These are phyloP conservation scores for Myriosclerotinia duriaeana DNA, from an alignment of 2,329 filamentous ascomycete species.

Conservation along the genomic window DNA sequence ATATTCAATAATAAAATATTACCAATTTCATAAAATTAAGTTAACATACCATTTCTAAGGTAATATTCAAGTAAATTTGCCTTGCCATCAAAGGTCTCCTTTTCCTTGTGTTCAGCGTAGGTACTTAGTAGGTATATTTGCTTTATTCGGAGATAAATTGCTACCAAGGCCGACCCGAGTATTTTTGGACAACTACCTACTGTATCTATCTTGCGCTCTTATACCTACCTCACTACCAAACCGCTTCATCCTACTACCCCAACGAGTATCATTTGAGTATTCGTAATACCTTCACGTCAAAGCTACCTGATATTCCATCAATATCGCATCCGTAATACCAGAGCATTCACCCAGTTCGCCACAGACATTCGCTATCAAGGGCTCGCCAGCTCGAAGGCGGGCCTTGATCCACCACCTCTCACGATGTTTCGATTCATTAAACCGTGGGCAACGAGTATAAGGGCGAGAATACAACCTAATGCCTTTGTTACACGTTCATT, in stretches of 20 bases:
- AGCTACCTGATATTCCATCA: background rate
- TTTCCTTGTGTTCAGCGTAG: background rate
- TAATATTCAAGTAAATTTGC: background rate
- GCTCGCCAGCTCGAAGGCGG: constrained; percentile 36
- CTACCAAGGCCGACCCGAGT: constrained; percentile 12
- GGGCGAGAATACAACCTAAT: background rate
- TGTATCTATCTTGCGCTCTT: background rate
- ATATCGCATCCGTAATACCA: background rate
- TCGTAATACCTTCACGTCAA: background rate
- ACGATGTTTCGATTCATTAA: constrained; percentile 37
- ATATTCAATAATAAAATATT: no score
- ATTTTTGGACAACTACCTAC: background rate
- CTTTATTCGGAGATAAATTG: constrained; percentile 21
- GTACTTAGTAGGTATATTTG: background rate
- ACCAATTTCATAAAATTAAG: no score
- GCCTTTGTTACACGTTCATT: constrained; percentile 35
- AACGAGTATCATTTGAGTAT: background rate
- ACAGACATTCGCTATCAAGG: constrained; percentile 23
- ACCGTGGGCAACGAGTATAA: constrained; percentile 23
- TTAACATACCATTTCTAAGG: no score
- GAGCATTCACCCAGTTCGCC: background rate
- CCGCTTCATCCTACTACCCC: background rate
- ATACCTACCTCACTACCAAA: background rate
- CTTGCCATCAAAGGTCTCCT: background rate
- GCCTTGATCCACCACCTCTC: constrained; percentile 30